Evolutionary conservation across 1,139 yeast genomes (phyloP), one percentile per base, ranked within the genome.

Genomic region (Nematodospora anomalae): DNA sequence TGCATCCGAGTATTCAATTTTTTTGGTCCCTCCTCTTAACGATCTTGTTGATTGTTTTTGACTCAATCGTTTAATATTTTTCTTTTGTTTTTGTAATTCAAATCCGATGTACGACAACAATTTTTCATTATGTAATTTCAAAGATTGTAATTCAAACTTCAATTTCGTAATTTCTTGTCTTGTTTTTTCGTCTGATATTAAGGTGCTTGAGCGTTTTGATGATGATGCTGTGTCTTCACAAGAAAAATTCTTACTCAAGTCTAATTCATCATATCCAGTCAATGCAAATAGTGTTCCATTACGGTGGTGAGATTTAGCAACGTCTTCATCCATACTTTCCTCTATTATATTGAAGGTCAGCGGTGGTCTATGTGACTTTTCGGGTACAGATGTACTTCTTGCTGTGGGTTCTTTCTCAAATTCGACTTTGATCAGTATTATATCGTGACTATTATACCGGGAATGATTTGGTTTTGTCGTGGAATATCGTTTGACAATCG

Each of bases 31-130:
- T 13, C 12, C 27, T 41, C 43, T 30, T 45, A 38, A 33, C 6
- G 35, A 27, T 18, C 36, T 47, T 36, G 52, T 45, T 22, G 67
- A 51, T 46, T 67, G 70, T 40, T 64, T 64, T 36, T 64, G 64
- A n/a, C 71, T 59, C 35, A 71, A 55, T 44, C 62, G 67, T 46
- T 62, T 62, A 38, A 69, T 62, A 46, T 65, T 69, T 44, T 67
- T 62, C 57, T 67, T 69, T 44, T 70, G 73, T 41, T 73, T 70
- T 46, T 77, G 82, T 38, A 75, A 57, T 45, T 76, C 74, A 47
- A 75, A 77, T 20, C 82, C 81, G 52, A 77, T 77, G 49, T 75
- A 77, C 16, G 80, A 73, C 37, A 75, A 58, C 26, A 77, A 60
- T 50, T 77, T 76, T 42, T 77, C 82, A 51, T 76, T 76, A 48